Base-by-base conservation (phyloP, 2,329 filamentous ascomycete genomes). In the Xylaria digitata region DNA sequence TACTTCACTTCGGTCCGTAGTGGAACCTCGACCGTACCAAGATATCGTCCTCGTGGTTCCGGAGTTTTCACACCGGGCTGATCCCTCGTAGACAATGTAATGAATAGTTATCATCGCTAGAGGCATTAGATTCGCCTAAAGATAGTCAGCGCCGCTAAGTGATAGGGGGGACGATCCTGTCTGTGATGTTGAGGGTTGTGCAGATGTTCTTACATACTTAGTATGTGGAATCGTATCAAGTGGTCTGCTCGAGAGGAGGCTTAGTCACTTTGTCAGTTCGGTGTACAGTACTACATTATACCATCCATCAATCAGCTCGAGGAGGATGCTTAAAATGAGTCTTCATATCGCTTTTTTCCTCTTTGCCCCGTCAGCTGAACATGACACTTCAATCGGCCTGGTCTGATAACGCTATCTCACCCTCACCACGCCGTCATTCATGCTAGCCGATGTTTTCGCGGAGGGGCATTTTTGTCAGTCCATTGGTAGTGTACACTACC, bases 1-100 rank as follows among this genome's bases (percentile, higher is more conserved):
- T 59, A 72, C 72, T 69, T 71, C 26, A 23, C n/a, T 30, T 52
- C 49, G 26, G 30, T 52, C 49, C 49, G 49, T 56, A 17, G n/a
- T 45, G 56, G 34, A 21, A 23, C 7, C 54, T 57, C 23, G n/a
- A 49, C 30, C 57, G 64, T 66, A 70, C 66, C 67, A 65, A 62
- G 48, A 50, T 49, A 60, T 48, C 32, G 40, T 60, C 43, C 32
- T 55, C 56, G 50, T 56, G 45, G 26, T 55, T 37, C 54, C 19
- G 32, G 17, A 40, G 49, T 52, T 23, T 50, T 26, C 26, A 45
- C 40, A 8, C 52, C 48, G 26, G 58, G 54, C 30, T 67, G 45
- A 62, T 63, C 53, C 26, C 57, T 62, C 46, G 40, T 19, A 45
- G 53, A 26, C 37, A 54, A 23, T 40, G 40, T 40, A 40, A 40